Conservation (phyloP, 176 grass and related monocot genomes). For the Bolboschoenus planiculmis region DNA sequence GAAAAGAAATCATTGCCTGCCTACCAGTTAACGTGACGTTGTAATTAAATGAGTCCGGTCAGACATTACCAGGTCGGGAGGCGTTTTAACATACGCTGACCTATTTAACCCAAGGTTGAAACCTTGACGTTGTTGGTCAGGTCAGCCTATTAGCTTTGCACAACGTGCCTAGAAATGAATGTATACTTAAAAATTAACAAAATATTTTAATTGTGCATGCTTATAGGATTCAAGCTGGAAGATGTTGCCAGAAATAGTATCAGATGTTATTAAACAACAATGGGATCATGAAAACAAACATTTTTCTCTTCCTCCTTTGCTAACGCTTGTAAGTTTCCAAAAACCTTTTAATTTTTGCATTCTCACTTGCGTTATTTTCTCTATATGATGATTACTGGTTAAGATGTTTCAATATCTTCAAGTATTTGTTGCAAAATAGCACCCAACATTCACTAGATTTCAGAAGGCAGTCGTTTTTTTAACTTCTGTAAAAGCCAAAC, state of each 20-base stretch:
- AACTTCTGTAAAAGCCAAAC: neutral
- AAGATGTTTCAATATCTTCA: neutral
- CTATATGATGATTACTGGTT: neutral
- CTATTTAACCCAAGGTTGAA: neutral
- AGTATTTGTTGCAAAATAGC: neutral
- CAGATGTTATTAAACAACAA: constrained; percentile 51
- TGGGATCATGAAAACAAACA: constrained; percentile 82
- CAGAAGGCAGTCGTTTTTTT: neutral
- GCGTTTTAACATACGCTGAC: neutral
- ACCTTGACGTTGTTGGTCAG: neutral
- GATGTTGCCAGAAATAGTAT: constrained; percentile 44
- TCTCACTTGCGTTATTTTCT: neutral
- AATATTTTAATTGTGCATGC: constrained; percentile 18
- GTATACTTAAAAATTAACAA: neutral
- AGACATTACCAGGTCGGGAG: neutral
- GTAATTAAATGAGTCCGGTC: neutral
- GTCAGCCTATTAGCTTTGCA: neutral
- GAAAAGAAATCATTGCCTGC: neutral
- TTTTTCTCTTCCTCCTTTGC: constrained; percentile 81
- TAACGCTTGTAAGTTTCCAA: constrained; percentile 64
- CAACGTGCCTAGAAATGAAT: neutral
- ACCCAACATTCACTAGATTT: neutral
- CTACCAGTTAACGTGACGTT: neutral
- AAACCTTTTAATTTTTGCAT: neutral
- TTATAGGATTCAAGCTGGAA: constrained; percentile 46